Conservation (phyloP, 495 filamentous ascomycete species). For the Zalerion maritima region DNA sequence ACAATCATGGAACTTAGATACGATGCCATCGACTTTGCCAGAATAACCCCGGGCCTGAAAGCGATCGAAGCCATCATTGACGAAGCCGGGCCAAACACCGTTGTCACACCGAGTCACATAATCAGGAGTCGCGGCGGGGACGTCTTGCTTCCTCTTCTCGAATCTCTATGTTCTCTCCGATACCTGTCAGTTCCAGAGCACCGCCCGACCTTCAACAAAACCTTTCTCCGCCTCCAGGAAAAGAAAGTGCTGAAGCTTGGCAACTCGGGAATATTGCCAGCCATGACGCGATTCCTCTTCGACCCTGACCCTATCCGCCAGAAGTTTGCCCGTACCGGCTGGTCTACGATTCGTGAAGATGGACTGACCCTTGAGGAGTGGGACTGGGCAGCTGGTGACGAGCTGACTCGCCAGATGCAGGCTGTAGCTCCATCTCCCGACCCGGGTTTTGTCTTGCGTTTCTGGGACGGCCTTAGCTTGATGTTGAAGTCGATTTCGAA, state of each 20-base stretch:
- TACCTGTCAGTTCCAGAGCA: constrained; percentile 26
- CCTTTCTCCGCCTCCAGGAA: constrained; percentile 61
- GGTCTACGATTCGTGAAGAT: constrained; percentile 40
- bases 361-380: constrained; percentile 52
- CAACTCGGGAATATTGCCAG: constrained; percentile 48
- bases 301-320: constrained; percentile 41
- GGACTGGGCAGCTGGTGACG: constrained; percentile 64
- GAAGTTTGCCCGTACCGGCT: constrained; percentile 54
- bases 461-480: constrained; percentile 39
- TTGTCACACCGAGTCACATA: constrained; percentile 14
- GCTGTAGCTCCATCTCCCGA: constrained; percentile 26
- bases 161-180: constrained; percentile 36
- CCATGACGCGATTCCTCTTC: constrained; percentile 70
- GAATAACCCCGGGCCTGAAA: constrained; percentile 21
- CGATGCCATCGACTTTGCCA: constrained; percentile 28
- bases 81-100: constrained; percentile 17
- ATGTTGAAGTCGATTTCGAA: too few species aligned
- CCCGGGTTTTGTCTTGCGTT: constrained; percentile 26
- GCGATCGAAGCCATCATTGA: constrained; percentile 23
- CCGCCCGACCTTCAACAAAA: constrained; percentile 49
- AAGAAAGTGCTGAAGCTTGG: constrained; percentile 55
- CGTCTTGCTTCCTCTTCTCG: constrained; percentile 34
- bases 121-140: constrained; percentile 17
- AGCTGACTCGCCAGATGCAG: too few species aligned
- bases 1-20: constrained; percentile 23